Conservation (phyloP, 257 asterid genomes). For the Nicotiana tabacum region DNA sequence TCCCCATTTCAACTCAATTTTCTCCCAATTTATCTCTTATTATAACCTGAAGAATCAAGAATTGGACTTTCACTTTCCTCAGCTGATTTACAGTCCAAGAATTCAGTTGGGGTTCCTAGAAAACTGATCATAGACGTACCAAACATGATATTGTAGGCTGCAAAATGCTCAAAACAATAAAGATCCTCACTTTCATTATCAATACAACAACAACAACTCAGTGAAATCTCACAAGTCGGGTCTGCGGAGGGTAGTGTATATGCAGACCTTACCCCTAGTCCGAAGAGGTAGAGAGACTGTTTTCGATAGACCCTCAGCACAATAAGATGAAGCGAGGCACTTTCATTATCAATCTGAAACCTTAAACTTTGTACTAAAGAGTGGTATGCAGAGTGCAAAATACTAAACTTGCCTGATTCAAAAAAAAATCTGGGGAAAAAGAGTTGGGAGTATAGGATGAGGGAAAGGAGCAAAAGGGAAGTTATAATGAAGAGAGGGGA, state of each 20-base stretch:
- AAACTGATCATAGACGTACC: no score
- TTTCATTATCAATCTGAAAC: conserved; percentile 14
- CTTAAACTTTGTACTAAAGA: conserved; percentile 13
- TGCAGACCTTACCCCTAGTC: no score
- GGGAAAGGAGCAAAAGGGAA: conserved; percentile 37
- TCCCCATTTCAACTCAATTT: neutral
- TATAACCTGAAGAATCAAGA: neutral
- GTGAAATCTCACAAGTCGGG: no score
- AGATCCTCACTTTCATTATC: conserved; percentile 9
- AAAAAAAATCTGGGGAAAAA: neutral
- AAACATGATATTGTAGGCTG: conserved; percentile 40
- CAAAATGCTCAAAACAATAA: conserved; percentile 31
- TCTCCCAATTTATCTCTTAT: neutral
- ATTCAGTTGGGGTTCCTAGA: neutral
- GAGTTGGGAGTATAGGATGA: neutral
- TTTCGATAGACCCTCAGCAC: no score
- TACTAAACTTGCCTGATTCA: neutral
- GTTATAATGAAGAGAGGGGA: conserved; percentile 2
- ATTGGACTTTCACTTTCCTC: neutral
- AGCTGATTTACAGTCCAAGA: neutral
- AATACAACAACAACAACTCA: neutral
- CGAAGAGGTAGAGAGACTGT: no score
- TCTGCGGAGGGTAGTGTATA: no score
- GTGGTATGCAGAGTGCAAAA: conserved; percentile 3
- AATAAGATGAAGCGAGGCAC: no score